Evolutionary conservation across 352 stramenopile genomes (phyloP), one percentile per base, ranked within the genome.

Genomic region (Phytophthora fragariaefolia): DNA sequence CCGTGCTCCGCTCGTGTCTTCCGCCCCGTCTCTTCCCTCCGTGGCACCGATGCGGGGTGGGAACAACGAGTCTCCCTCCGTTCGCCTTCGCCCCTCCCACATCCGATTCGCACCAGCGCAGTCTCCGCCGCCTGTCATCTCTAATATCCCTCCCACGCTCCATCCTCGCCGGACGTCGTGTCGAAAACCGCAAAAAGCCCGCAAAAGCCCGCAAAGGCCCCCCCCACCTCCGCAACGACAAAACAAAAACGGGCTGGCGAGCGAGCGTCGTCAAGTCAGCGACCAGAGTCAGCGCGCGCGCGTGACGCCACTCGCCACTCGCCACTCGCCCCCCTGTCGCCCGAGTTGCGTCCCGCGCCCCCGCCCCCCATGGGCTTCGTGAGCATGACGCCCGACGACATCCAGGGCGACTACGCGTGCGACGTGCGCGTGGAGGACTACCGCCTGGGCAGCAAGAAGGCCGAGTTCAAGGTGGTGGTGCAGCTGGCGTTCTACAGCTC

Each of bases 391-490:
- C 83, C 85, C 57, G 85, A 92, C 61, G 86, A 95, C 71, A 95
- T 95, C 69, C 80, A 92, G 55, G 84, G 84, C 58, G 82, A 91
- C 72, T 93, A 93, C 70, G 28, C 42, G 47, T 92, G 83, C 67
- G 65, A 69, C 18, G 56, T 95, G 24, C 59, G 53, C 17, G 82
- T 95, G 45, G 79, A 90, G 28, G 84, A 91, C 66, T 92, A 90
- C 71, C 84, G 86, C 34, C 65, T 92, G 2, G 63, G 42, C 20
- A 77, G 73, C 68, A 91, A 91, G 72, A 93, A 91, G 63, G 83
- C 79, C 66, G 86, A 95, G 79, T 95, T 87, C 71, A 90, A 95
- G 52, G 83, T 95, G 27, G 73, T 89, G 8, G 79, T 92, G 36
- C 68, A 76, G 30, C 65, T 92, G 23, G 77, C 73, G 28, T 95